Conservation (phyloP, 148 eudicot species). For the Vaccinium myrtillus region DNA sequence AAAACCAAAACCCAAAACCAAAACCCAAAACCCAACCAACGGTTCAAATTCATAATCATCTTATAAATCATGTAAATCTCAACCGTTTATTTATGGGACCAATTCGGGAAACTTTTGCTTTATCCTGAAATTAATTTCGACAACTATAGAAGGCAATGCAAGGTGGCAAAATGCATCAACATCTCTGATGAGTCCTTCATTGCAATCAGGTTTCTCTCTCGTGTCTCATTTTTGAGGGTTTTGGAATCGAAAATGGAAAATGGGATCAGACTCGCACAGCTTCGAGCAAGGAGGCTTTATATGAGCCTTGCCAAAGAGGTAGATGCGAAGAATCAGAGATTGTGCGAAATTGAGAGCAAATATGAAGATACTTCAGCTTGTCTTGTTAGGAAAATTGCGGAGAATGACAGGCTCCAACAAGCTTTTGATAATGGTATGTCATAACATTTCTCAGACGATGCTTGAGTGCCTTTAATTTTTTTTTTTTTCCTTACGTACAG, state of each 20-base stretch:
- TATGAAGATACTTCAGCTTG: constrained; percentile 19
- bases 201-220: not conserved
- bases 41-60: too few species aligned
- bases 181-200: not conserved
- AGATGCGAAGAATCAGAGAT: constrained; percentile 30
- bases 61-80: too few species aligned
- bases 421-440: constrained; percentile 23
- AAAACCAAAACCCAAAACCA: too few species aligned
- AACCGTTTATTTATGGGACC: too few species aligned
- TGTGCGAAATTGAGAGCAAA: constrained; percentile 28
- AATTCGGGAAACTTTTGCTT: too few species aligned
- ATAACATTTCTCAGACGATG: not conserved
- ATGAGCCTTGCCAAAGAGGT: constrained; percentile 29
- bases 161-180: not conserved
- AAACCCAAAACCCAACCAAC: too few species aligned
- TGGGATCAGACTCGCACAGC: constrained; percentile 5
- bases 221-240: not conserved
- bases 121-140: too few species aligned
- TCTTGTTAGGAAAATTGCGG: constrained; percentile 25
- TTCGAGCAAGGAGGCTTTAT: constrained; percentile 23
- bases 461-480: not conserved
- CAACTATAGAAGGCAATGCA: not conserved
- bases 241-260: constrained; percentile 11
- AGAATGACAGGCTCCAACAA: constrained; percentile 30
- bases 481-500: not conserved